Evolutionary conservation across 1,284 basidiomycete genomes (phyloP).

Genomic region (Leccinum colubrinum): DNA sequence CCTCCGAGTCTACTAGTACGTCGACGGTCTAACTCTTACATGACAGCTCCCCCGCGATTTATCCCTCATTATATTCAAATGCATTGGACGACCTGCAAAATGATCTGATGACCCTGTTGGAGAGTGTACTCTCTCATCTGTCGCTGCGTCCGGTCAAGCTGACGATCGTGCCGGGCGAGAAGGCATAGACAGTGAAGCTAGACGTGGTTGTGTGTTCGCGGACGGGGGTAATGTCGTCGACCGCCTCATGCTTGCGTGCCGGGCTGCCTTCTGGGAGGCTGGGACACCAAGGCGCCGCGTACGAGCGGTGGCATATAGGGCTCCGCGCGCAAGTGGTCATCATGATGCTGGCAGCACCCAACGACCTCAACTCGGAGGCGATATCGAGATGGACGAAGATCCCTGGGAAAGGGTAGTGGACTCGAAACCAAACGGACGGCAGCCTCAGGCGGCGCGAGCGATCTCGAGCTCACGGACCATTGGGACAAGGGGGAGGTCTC

Average conservation of each 20-base stretch:
- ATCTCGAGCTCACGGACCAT: slow-evolving; percentile 44
- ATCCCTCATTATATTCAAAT: slow-evolving; percentile 41
- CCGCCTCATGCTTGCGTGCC: slow-evolving; percentile 71
- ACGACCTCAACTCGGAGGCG: slow-evolving; percentile 3
- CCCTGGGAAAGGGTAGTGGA: slow-evolving; percentile 23
- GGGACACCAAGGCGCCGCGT: slow-evolving; percentile 73
- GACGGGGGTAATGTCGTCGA: slow-evolving; percentile 76
- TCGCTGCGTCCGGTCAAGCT: slow-evolving; percentile 65
- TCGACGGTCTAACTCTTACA: not conserved
- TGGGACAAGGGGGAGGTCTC: too few species aligned
- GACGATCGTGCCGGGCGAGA: slow-evolving; percentile 58
- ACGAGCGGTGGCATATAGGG: slow-evolving; percentile 63
- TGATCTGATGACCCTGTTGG: slow-evolving; percentile 60
- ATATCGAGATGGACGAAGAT: slow-evolving; percentile 53
- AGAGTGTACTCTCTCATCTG: slow-evolving; percentile 58
- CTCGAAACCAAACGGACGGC: slow-evolving; percentile 53
- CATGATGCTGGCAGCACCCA: not conserved
- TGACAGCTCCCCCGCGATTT: not conserved
- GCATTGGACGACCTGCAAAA: slow-evolving; percentile 72
- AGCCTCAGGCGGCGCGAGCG: slow-evolving; percentile 39
- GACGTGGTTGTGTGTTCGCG: slow-evolving; percentile 63
- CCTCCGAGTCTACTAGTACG: not conserved
- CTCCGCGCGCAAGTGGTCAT: slow-evolving; percentile 31
- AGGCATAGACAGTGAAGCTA: slow-evolving; percentile 67
- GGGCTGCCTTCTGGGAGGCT: slow-evolving; percentile 59